A percentile compares a stretch with the other conserved stretches of the same genome.
phyloP scores from a whole-genome alignment of 1,284 basidiomycete genomes.

The Kwoniella shivajii region DNA sequence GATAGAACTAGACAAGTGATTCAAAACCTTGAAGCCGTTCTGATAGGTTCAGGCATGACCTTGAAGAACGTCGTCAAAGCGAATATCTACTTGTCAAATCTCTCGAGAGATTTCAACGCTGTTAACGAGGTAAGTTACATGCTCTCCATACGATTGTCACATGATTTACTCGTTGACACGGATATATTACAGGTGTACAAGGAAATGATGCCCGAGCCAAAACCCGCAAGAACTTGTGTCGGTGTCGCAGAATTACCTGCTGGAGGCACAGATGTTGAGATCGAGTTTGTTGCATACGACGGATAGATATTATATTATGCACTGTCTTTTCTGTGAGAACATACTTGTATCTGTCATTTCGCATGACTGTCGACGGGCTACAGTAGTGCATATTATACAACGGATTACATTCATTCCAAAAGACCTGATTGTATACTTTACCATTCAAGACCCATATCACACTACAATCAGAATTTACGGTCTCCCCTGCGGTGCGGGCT shows the following conservation, averaged over 20 bases:
- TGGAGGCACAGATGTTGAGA: constrained; percentile 64
- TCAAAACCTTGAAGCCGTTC: constrained; percentile 45
- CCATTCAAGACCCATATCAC: too few relatives aligned
- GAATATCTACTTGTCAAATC: constrained; percentile 49
- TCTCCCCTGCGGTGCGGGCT: too few relatives aligned
- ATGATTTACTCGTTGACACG: not conserved
- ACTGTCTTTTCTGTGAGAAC: too few relatives aligned
- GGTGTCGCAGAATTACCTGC: constrained; percentile 65
- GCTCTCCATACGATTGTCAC: not conserved
- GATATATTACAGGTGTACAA: constrained; percentile 32
- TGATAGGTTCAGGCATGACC: constrained; percentile 38
- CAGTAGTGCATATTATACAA: too few relatives aligned
- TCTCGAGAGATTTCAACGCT: constrained; percentile 40
- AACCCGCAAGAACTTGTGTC: constrained; percentile 68
- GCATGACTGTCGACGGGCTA: too few relatives aligned
- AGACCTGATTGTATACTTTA: too few relatives aligned
- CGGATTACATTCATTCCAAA: too few relatives aligned
- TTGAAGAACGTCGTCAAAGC: constrained; percentile 48
- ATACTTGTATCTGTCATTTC: too few relatives aligned
- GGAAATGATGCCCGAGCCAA: constrained; percentile 52
- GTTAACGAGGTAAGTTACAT: constrained; percentile 42
- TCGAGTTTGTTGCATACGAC: constrained; percentile 64
- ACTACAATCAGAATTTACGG: too few relatives aligned
- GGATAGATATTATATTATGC: constrained; percentile 17
- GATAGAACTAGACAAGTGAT: constrained; percentile 49